Evolutionary conservation across 768 basidiomycete genomes (phyloP).

Genomic region (Termitomyces sp.): DNA sequence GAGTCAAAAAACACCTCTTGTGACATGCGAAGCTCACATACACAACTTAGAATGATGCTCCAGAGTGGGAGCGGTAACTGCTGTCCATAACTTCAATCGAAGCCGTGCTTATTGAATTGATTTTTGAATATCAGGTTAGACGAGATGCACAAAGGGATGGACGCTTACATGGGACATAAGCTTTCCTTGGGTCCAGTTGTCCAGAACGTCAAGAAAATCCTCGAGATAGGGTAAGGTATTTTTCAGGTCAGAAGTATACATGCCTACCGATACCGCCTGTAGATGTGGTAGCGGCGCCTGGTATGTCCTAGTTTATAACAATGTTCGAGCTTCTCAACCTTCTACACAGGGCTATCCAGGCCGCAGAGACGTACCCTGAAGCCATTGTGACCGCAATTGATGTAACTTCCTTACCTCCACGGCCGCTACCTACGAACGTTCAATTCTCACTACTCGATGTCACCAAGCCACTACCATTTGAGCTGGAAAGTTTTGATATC

Average conservation of each 20-base stretch:
- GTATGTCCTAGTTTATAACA: neutral
- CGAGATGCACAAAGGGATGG: conserved; percentile 3
- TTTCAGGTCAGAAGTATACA: too few species aligned
- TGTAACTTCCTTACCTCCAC: conserved; percentile 1
- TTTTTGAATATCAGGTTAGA: neutral
- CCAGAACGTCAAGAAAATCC: neutral
- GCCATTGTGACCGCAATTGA: conserved; percentile 6
- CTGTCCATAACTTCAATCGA: neutral
- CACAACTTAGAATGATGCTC: neutral
- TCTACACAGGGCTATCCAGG: neutral
- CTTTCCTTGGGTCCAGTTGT: neutral
- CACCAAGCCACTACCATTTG: neutral
- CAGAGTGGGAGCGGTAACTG: neutral
- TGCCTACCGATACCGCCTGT: neutral
- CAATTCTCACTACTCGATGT: conserved; percentile 1
- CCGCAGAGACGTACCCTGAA: conserved; percentile 3
- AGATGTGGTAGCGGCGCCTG: conserved; percentile 4
- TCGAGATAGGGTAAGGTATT: conserved; percentile 1
- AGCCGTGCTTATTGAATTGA: neutral
- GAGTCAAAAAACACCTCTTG: neutral
- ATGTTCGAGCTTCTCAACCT: neutral
- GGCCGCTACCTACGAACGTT: neutral
- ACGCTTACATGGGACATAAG: conserved; percentile 3
- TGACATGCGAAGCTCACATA: neutral
- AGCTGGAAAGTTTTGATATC: neutral